Conservation (phyloP, 2,329 filamentous ascomycete species). For the Neurospora sp. region DNA sequence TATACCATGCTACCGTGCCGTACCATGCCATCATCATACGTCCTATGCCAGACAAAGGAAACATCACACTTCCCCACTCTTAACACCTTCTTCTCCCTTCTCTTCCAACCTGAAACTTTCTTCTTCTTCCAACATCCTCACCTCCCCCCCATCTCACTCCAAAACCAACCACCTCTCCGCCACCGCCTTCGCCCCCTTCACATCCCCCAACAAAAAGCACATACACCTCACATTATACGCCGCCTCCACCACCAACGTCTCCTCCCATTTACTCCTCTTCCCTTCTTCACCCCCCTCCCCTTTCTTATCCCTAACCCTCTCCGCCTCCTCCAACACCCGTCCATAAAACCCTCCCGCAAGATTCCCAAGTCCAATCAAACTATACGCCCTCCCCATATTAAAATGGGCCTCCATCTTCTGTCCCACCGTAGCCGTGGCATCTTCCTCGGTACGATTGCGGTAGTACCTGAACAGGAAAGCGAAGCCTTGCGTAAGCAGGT, state of each 20-base stretch:
- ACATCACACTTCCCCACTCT: too few relatives aligned
- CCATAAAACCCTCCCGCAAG: constrained; percentile 64
- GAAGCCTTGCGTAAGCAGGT: constrained; percentile 75
- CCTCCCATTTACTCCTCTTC: constrained; percentile 18
- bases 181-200: constrained; percentile 46
- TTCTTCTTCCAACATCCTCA: too few relatives aligned
- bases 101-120: background rate
- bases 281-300: constrained; percentile 18
- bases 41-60: background rate
- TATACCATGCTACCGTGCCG: background rate
- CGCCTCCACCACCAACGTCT: constrained; percentile 58
- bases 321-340: constrained; percentile 31
- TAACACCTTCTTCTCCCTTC: background rate
- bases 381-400: constrained; percentile 68
- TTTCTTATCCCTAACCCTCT: constrained; percentile 18
- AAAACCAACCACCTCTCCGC: constrained; percentile 48
- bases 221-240: constrained; percentile 65
- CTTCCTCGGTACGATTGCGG: constrained; percentile 36
- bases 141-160: constrained; percentile 5
- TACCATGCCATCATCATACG: background rate
- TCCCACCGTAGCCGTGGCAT: constrained; percentile 19
- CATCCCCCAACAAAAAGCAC: constrained; percentile 54
- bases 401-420: constrained; percentile 68
- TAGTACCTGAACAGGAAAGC: constrained; percentile 71
- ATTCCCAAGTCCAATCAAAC: constrained; percentile 62